Base-by-base conservation (phyloP, 2,329 filamentous ascomycete species). In the Phyllosticta ampelicida region DNA sequence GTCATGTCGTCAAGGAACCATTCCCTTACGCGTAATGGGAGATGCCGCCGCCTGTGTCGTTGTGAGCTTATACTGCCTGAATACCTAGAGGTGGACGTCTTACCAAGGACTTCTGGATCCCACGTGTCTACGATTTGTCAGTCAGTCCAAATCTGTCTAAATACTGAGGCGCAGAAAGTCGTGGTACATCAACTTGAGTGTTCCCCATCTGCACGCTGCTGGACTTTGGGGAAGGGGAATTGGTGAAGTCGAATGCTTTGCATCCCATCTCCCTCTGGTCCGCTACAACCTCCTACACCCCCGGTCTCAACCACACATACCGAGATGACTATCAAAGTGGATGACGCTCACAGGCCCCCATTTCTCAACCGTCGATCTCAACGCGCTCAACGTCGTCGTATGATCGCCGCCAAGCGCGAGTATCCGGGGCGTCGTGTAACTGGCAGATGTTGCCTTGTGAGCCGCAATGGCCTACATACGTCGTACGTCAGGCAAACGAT, bases 261-360 rank as follows among this genome's bases (percentile, higher is more conserved):
- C 18, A 23, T 26, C 23, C 23, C 8, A 26, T 26, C 23, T 26
- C 23, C n/a, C n/a, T n/a, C n/a, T n/a, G n/a, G 8, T 26, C 3
- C 23, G 23, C 23, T 26, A 26, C 23, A 8, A 26, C 23, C 23
- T 26, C 23, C 23, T 26, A 26, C 23, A 8, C 23, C 23, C 23
- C 23, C n/a, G n/a, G n/a, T n/a, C n/a, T 4, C 23, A 4, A 26
- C 8, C 23, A 26, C 3, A 29, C 30, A 21, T 21, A 71, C 71
- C 77, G 60, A 80, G 67, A 63, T 80, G 79, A 51, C 74, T 77
- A 63, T 82, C 79, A 62, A 82, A 82, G 65, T 81, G 79, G n/a
- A 82, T 80, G 5, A 82, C 78, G 61, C 77, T 80, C 2, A 81
- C 77, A 13, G 73, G 66, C 0, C 79, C 81, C 78, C 78, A 85